Evolutionary conservation across 2,329 filamentous ascomycete genomes (phyloP), one percentile per base, ranked within the genome.

Genomic region (Aureobasidium namibiae): DNA sequence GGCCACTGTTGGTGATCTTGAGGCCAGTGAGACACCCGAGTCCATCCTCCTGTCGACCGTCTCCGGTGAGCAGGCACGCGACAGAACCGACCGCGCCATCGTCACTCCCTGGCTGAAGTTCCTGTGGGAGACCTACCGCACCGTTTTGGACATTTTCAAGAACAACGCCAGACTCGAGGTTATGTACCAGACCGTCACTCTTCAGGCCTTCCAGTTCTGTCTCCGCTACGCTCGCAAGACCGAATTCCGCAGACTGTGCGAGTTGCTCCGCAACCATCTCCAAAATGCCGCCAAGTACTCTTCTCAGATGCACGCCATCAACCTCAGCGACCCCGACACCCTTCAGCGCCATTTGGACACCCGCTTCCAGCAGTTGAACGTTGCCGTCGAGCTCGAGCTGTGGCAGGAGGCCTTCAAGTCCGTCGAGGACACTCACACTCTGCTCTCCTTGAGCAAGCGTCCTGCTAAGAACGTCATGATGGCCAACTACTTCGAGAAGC

Each of bases 401-500:
- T 99, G 94, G 94, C 94, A 99, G 77, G 94, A 99, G 79, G 94
- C 94, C 65, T 99, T 99, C 88, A 89, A 94, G 74, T 96, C 91
- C 71, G 92, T 99, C 52, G 94, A 99, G 78, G 94, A 99, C 73
- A 97, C 97, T 67, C 94, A 99, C 79, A 97, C 92, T 54, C 84
- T 99, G 59, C 85, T 99, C 66, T 97, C 88, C 79, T 83, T 97
- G 67, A 97, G 92, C 87, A 97, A 97, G 84, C 89, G 94, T 59
- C 92, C 92, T 39, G 88, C 94, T 58, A 97, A 97, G 87, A 96
- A 96, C 74, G 82, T 96, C 72, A 97, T 99, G 94, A 99, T 99
- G 94, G 94, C 94, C 77, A 99, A 97, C 80, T 99, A 99, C 82
- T 99, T 97, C 76, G 94, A 99, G 82, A 97, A 97, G 80, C 86